Evolutionary conservation across 1,284 basidiomycete species (phyloP).

Genomic region (Omphalotus olearius): DNA sequence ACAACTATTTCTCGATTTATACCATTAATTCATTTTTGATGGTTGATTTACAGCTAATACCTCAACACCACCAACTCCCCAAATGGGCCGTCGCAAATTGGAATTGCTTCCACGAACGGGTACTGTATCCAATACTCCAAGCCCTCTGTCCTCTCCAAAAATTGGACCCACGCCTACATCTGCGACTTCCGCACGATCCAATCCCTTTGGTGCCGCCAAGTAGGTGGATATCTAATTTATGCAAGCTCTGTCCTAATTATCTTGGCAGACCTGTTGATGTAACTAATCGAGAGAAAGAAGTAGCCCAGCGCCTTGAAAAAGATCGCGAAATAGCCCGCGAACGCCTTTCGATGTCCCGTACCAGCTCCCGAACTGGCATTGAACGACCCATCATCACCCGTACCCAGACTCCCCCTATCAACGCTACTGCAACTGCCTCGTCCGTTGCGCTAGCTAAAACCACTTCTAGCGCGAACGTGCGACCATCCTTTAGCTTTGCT

Average conservation of each 20-base stretch:
- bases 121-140: slow-evolving; percentile 55
- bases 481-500: slow-evolving; percentile 70
- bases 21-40: slow-evolving; percentile 8
- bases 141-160: slow-evolving; percentile 74
- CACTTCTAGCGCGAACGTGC: slow-evolving; percentile 33
- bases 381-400: slow-evolving; percentile 42
- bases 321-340: slow-evolving; percentile 56
- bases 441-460: slow-evolving; percentile 30
- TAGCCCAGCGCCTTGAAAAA: slow-evolving; percentile 65
- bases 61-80: slow-evolving; percentile 79
- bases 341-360: slow-evolving; percentile 66
- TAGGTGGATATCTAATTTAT: slow-evolving; percentile 23
- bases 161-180: slow-evolving; percentile 46
- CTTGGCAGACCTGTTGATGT: slow-evolving; percentile 78
- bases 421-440: slow-evolving; percentile 23
- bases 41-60: slow-evolving; percentile 44
- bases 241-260: not conserved
- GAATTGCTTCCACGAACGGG: slow-evolving; percentile 78
- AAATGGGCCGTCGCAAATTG: slow-evolving; percentile 72
- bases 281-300: slow-evolving; percentile 70
- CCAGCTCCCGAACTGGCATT: slow-evolving; percentile 57
- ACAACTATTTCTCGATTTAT: slow-evolving; percentile 22
- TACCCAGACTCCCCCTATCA: slow-evolving; percentile 32
- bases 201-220: slow-evolving; percentile 88
- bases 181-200: slow-evolving; percentile 42